phyloP scores from a whole-genome alignment of 2,329 filamentous ascomycete genomes.

The Emergomyces orientalis region DNA sequence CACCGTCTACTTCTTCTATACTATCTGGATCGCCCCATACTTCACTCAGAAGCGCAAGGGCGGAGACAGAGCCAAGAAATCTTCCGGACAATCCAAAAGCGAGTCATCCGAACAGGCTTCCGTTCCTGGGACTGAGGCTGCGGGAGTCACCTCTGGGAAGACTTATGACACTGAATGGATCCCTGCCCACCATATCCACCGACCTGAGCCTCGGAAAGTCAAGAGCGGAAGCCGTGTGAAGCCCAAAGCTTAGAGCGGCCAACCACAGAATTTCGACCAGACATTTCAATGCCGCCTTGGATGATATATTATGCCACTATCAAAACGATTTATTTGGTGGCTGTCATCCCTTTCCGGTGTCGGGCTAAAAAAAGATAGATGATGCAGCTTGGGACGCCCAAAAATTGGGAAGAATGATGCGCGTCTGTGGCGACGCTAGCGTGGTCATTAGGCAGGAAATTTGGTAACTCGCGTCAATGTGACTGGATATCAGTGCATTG shows the following conservation, averaged over 20 bases:
- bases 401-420: background rate
- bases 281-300: background rate
- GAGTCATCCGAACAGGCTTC: slow-evolving; percentile 51
- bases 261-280: background rate
- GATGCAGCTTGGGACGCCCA: background rate
- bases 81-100: slow-evolving; percentile 57
- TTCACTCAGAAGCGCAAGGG: slow-evolving; percentile 70
- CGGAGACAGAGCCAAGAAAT: slow-evolving; percentile 55
- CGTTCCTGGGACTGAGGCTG: slow-evolving; percentile 61
- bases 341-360: background rate
- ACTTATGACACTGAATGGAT: slow-evolving; percentile 92
- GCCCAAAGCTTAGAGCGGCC: slow-evolving; percentile 8
- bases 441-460: background rate
- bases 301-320: background rate
- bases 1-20: slow-evolving; percentile 93
- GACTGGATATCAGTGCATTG: background rate
- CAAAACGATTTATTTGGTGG: background rate
- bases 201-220: slow-evolving; percentile 60
- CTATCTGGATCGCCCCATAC: slow-evolving; percentile 90
- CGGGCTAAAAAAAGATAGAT: background rate
- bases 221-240: slow-evolving; percentile 33
- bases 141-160: slow-evolving; percentile 52
- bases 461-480: background rate
- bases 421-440: background rate
- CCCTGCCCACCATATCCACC: slow-evolving; percentile 77